A percentile compares a stretch with the other conserved stretches of the same genome.
phyloP scores from a whole-genome alignment of 2,329 filamentous ascomycete genomes.

The Sclerotiophoma versabilis region DNA sequence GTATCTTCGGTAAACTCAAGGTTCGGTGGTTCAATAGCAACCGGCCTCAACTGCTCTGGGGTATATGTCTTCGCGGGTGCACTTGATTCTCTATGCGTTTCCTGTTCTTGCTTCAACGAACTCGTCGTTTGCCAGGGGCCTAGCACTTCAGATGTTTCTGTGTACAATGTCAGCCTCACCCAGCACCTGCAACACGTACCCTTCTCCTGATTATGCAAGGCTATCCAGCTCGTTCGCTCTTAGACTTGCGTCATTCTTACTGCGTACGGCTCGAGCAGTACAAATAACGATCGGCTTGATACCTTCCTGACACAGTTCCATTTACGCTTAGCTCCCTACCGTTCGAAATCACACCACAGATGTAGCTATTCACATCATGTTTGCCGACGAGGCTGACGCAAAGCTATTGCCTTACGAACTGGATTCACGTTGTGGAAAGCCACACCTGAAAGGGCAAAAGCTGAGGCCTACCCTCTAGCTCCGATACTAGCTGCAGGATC shows the following conservation, averaged over 20 bases:
- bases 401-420: background rate
- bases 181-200: background rate
- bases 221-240: background rate
- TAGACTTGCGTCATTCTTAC: background rate
- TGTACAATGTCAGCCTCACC: background rate
- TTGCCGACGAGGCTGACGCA: constrained; percentile 6
- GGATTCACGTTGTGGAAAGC: background rate
- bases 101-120: background rate
- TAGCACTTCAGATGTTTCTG: background rate
- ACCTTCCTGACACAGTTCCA: background rate
- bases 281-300: background rate
- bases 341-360: constrained; percentile 2
- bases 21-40: background rate
- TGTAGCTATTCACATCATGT: constrained; percentile 10
- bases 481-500: constrained; percentile 19
- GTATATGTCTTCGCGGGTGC: background rate
- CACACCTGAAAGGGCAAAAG: constrained; percentile 4
- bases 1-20: background rate
- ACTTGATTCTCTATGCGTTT: background rate
- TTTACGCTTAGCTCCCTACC: background rate
- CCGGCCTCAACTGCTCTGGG: background rate
- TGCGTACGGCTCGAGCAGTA: background rate
- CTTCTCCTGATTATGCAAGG: background rate
- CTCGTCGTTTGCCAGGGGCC: background rate
- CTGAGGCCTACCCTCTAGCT: background rate